Percentiles rank a stretch among this genome's conserved stretches.
phyloP scores from a whole-genome alignment of 2,329 filamentous ascomycete genomes.

The Chaetomium sp. region DNA sequence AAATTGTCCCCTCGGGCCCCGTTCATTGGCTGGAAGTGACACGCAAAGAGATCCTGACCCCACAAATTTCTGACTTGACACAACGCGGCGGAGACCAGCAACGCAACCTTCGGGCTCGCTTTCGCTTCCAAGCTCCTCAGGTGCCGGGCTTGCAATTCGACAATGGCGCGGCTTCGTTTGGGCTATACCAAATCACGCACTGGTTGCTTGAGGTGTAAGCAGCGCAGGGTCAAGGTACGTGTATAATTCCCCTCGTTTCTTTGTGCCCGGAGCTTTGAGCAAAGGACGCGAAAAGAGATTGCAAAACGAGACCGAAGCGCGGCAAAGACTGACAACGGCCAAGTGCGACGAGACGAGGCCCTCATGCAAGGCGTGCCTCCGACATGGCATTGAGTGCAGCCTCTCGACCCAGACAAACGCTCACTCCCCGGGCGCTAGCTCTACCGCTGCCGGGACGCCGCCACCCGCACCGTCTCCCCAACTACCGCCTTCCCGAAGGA shows the following conservation, averaged over 20 bases:
- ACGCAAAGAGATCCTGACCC: neutral
- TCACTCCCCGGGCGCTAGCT: neutral
- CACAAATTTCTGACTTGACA: neutral
- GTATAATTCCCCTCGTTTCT: neutral
- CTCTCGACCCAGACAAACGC: constrained; percentile 13
- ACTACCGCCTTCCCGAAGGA: neutral
- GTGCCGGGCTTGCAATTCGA: neutral
- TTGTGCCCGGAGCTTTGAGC: neutral
- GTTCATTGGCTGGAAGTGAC: too few species aligned
- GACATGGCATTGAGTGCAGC: constrained; percentile 32
- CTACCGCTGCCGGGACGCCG: neutral
- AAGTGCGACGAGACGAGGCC: constrained; percentile 36
- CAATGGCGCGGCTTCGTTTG: constrained; percentile 25
- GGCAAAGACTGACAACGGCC: neutral
- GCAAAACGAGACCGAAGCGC: neutral
- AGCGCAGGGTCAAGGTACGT: constrained; percentile 32
- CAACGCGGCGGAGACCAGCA: neutral
- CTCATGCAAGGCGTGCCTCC: constrained; percentile 32
- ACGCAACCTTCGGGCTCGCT: constrained; percentile 3
- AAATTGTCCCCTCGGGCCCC: too few species aligned
- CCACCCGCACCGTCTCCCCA: neutral
- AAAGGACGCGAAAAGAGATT: neutral
- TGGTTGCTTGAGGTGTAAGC: constrained; percentile 33
- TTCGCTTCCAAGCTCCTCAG: constrained; percentile 11
- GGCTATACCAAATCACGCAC: constrained; percentile 33